Percentiles rank a stretch among this genome's conserved stretches.
Evolutionary conservation across 345 rosid genomes (phyloP).

Genomic region (Draba incana): DNA sequence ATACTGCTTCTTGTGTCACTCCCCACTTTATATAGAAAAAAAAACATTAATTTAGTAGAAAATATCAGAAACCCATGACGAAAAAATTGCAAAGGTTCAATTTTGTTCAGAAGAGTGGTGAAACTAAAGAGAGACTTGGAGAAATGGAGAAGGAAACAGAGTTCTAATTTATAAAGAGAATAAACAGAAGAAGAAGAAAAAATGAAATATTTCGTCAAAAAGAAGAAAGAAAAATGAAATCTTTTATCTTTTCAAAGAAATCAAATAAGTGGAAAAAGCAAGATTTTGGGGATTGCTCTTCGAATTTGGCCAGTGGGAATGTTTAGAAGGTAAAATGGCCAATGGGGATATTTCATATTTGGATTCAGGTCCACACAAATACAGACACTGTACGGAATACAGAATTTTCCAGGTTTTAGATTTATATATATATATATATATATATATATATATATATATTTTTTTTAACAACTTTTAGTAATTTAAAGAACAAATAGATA

Average conservation of each 20-base stretch:
- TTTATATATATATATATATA: too few species aligned
- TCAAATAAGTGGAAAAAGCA: slow-evolving; percentile 31
- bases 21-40: slow-evolving; percentile 36
- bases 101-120: neutral
- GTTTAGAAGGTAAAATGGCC: slow-evolving; percentile 32
- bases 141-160: slow-evolving; percentile 11
- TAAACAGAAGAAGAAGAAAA: slow-evolving; percentile 17
- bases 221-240: slow-evolving; percentile 1
- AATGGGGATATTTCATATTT: slow-evolving; percentile 21
- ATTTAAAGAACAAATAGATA: too few species aligned
- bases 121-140: slow-evolving; percentile 3
- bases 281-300: slow-evolving; percentile 13
- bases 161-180: slow-evolving; percentile 35
- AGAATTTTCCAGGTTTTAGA: slow-evolving; percentile 17
- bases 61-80: slow-evolving; percentile 27
- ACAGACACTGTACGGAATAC: slow-evolving; percentile 18
- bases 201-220: slow-evolving; percentile 27
- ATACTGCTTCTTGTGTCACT: slow-evolving; percentile 51
- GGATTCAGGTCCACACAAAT: slow-evolving; percentile 25
- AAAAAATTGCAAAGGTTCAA: slow-evolving; percentile 9
- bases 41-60: slow-evolving; percentile 13
- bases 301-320: slow-evolving; percentile 35
- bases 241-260: slow-evolving; percentile 21
- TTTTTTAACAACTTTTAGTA: too few species aligned
- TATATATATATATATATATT: too few species aligned